These are phyloP conservation scores for Musa schizocarpa DNA, from an alignment of 176 grass and related monocot genomes.

Conservation along the genomic window DNA sequence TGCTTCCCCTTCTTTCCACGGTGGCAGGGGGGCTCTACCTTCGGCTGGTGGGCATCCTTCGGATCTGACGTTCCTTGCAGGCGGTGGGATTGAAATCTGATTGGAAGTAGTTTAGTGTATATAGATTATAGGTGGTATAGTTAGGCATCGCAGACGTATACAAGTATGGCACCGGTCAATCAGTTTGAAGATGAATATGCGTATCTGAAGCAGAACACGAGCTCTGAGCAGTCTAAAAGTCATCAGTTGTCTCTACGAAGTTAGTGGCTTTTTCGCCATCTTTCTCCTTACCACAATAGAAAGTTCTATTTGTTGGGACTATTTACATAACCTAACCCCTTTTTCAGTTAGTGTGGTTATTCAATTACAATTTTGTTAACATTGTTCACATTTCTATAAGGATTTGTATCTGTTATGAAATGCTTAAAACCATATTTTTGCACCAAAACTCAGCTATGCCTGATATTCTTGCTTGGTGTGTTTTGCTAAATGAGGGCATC, in stretches of 20 bases:
- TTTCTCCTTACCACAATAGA: not conserved
- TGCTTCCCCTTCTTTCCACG: conserved; percentile 79
- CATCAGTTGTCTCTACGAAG: conserved; percentile 17
- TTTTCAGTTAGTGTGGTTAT: too few relatives aligned
- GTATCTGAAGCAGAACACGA: conserved; percentile 31
- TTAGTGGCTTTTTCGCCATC: not conserved
- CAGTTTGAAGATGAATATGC: conserved; percentile 31
- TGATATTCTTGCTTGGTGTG: too few relatives aligned
- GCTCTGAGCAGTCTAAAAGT: conserved; percentile 37
- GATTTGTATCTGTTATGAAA: too few relatives aligned
- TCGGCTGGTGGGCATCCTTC: conserved; percentile 90
- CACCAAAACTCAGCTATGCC: too few relatives aligned
- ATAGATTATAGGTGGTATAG: conserved; percentile 19
- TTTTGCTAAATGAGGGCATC: too few relatives aligned
- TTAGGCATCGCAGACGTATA: conserved; percentile 15
- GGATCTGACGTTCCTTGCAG: conserved; percentile 69
- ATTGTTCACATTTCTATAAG: too few relatives aligned
- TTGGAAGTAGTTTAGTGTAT: conserved; percentile 21
- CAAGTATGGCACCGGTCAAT: conserved; percentile 43
- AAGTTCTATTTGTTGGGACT: too few relatives aligned
- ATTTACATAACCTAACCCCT: too few relatives aligned
- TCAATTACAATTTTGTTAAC: too few relatives aligned
- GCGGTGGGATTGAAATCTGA: conserved; percentile 50
- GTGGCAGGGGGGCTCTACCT: conserved; percentile 75
- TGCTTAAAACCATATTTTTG: too few relatives aligned